These are phyloP conservation scores for Mucor circinelloides DNA, from an alignment of 371 early-diverging fungal genomes.

Conservation along the genomic window DNA sequence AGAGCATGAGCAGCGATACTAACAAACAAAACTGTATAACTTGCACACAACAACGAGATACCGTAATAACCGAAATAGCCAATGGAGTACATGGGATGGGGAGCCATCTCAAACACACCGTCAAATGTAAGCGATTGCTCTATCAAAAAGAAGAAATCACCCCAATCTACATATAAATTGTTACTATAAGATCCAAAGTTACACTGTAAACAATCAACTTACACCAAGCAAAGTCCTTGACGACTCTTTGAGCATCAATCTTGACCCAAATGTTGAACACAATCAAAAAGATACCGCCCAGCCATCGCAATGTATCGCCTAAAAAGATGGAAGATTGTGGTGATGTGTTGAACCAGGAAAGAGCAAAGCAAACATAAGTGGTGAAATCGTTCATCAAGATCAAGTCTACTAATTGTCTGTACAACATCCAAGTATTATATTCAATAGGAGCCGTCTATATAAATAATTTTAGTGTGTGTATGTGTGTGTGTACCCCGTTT, in stretches of 20 bases:
- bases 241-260: slow-evolving; percentile 93
- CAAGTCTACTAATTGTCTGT: slow-evolving; percentile 91
- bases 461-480: not conserved
- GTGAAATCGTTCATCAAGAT: slow-evolving; percentile 92
- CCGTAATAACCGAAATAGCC: slow-evolving; percentile 97
- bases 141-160: slow-evolving; percentile 95
- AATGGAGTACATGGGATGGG: slow-evolving; percentile 98
- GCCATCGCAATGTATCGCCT: slow-evolving; percentile 69
- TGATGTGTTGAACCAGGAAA: slow-evolving; percentile 68
- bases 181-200: not conserved
- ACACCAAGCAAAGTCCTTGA: slow-evolving; percentile 98
- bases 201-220: slow-evolving; percentile 35
- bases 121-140: slow-evolving; percentile 88
- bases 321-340: slow-evolving; percentile 53
- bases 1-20: slow-evolving; percentile 87
- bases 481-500: too few species aligned
- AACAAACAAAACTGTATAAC: slow-evolving; percentile 88
- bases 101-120: slow-evolving; percentile 95
- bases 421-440: slow-evolving; percentile 95
- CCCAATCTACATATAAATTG: slow-evolving; percentile 77
- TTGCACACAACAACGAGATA: slow-evolving; percentile 79
- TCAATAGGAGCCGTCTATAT: slow-evolving; percentile 81
- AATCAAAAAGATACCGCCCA: slow-evolving; percentile 79
- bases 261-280: slow-evolving; percentile 95
- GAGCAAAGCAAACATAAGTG: slow-evolving; percentile 82